Evolutionary conservation across 306 rosid species (phyloP).

Genomic region (Ormosia emarginata): DNA sequence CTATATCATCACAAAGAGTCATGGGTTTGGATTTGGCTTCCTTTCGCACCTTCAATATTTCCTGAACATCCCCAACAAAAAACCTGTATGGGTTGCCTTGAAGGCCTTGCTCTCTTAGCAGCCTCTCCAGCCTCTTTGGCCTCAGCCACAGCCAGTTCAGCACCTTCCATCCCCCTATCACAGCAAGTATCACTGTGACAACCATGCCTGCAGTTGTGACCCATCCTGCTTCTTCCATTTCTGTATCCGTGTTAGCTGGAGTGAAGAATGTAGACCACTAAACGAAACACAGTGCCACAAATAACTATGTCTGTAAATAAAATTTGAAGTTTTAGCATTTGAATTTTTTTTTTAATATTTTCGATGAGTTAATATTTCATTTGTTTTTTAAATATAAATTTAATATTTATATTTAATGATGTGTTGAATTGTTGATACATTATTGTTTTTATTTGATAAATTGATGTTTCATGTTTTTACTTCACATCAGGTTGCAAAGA

Average conservation of each 20-base stretch:
- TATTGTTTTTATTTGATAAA: no score
- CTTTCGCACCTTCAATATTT: neutral
- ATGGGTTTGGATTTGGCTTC: conserved; percentile 44
- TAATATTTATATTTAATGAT: no score
- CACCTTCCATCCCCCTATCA: conserved; percentile 31
- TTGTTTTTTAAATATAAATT: no score
- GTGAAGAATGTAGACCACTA: no score
- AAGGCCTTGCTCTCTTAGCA: conserved; percentile 35
- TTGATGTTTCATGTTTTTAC: no score
- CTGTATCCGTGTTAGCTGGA: neutral
- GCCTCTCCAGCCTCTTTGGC: conserved; percentile 40
- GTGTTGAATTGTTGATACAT: no score
- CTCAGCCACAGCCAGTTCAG: conserved; percentile 37
- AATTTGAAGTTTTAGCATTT: no score
- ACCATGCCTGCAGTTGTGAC: neutral
- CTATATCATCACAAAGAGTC: conserved; percentile 24
- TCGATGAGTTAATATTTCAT: no score
- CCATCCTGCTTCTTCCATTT: neutral
- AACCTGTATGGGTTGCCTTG: conserved; percentile 29
- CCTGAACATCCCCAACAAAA: conserved; percentile 24
- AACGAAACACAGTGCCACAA: no score
- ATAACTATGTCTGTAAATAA: no score
- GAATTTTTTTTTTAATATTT: no score
- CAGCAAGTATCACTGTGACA: neutral
- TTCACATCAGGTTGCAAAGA: no score